Percentiles rank a stretch among this genome's conserved stretches.
These are phyloP conservation scores for Blepharisma japonicum DNA, from an alignment of 73 alveolate genomes.

Conservation along the genomic window DNA sequence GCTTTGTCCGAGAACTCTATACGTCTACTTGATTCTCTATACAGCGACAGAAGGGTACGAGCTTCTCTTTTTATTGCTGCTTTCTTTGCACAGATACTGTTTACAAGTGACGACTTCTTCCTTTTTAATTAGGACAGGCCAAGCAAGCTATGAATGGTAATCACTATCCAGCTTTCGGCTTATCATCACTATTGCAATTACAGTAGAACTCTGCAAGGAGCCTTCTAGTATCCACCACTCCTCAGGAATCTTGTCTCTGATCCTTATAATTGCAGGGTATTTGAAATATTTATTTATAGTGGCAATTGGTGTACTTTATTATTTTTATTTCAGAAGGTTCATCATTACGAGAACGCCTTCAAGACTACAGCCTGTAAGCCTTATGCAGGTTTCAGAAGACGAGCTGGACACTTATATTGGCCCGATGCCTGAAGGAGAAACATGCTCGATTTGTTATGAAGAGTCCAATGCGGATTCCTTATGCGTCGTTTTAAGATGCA, in stretches of 20 bases:
- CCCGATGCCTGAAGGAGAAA: background rate
- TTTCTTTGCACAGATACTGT: background rate
- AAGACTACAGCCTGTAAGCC: background rate
- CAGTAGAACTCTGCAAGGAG: background rate
- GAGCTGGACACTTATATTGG: background rate
- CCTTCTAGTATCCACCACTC: background rate
- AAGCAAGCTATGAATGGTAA: conserved; percentile 16
- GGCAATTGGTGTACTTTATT: background rate
- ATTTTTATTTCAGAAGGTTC: background rate
- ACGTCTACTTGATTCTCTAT: background rate
- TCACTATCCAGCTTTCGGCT: conserved; percentile 1
- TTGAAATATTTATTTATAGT: background rate
- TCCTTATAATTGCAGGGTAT: background rate
- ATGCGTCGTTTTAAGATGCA: background rate
- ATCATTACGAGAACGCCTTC: background rate
- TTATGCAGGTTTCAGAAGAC: background rate
- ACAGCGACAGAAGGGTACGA: conserved; percentile 14
- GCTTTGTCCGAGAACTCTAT: background rate
- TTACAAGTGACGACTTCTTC: background rate
- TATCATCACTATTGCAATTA: background rate
- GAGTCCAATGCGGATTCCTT: background rate
- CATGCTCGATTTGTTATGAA: conserved; percentile 1
- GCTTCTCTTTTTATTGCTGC: background rate
- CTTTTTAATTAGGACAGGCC: background rate
- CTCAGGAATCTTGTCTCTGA: background rate